Evolutionary conservation across 345 rosid species (phyloP), one percentile per base, ranked within the genome.

Genomic region (Eucalyptus erythrocorys): DNA sequence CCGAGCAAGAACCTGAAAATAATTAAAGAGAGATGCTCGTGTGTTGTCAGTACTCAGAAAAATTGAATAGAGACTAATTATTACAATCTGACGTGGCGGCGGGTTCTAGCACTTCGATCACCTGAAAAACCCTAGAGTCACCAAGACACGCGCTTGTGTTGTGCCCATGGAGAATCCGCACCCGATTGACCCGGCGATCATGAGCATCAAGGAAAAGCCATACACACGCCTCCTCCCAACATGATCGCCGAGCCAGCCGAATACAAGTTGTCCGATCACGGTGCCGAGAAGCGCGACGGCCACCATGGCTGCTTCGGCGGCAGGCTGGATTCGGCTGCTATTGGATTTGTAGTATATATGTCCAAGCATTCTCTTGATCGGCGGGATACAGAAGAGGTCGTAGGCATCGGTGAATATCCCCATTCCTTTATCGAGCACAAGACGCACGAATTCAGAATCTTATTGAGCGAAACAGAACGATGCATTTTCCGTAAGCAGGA

Each of bases 161-260:
- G 91, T 93, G 88, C 97, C 93, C 1, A 94, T 84, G 40, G 96
- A 95, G 89, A 95, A 93, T 1, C 96, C 97, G 42, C 95, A 92
- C 3, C 93, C 96, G 15, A 93, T 6, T 32, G 97, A 95, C 90
- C 96, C 91, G 4, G 91, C 13, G 0, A 94, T 68, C 96, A 95
- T 95, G 45, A 95, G 50, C 51, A 88, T 81, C 87, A 95, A 88
- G 42, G 96, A 88, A 5, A 91, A 79, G 6, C 97, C 97, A 86
- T 95, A 94, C 49, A 95, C 93, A 86, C 66, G 87, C 13, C 94
- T 93, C 51, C 96, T 90, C 13, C 97, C 96, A 14, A 87, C 88
- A 15, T 84, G 90, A 87, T 95, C 97, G 7, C 98, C 98, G 21
- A 91, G 89, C 55, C 91, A 49, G 14, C 98, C 98, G 53, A 95